Evolutionary conservation across 441 rosid species (phyloP), one percentile per base, ranked within the genome.

Genomic region (Jatropha podagrica): DNA sequence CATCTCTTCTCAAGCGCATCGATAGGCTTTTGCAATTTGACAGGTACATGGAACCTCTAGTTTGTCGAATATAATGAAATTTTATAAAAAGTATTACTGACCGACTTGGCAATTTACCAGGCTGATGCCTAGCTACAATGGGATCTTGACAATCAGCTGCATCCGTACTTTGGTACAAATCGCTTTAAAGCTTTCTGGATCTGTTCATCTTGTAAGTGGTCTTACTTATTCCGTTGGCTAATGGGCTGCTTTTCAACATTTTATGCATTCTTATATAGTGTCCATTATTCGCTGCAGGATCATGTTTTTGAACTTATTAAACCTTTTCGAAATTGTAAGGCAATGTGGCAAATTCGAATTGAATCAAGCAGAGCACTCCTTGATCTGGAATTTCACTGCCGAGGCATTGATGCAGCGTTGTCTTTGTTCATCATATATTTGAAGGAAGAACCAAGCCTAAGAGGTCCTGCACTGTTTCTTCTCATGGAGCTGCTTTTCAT

Each of bases 61-160:
- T 79, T 18, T 72, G 68, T 65, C 71, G 72, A 60, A 61, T 76
- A 71, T 67, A 52, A 32, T 74, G 40, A 23, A 38, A 69, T 71
- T 67, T 73, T 38, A 65, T 73, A 40, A 41, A 74, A 74, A 52
- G 17, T 59, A 41, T 42, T 73, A 42, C 37, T 71, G 62, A 74
- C 74, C 81, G 62, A 68, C 76, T 71, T 81, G 74, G 32, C 41
- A 55, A 44, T 82, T 58, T 79, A 59, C 74, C 78, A 96, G 98
- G 93, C 81, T 96, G 84, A 94, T 94, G 96, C 97, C 97, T 59
- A 94, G 99, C 85, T 89, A 92, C 87, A 96, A 91, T 76, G 98
- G 99, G 76, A 90, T 92, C 74, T 88, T 96, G 88, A 92, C 97
- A 66, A 70, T 88, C 72, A 92, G 98, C 88, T 96, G 99, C 90